phyloP scores from a whole-genome alignment of 495 filamentous ascomycete species.

The Penicillium cosmopolitanum region DNA sequence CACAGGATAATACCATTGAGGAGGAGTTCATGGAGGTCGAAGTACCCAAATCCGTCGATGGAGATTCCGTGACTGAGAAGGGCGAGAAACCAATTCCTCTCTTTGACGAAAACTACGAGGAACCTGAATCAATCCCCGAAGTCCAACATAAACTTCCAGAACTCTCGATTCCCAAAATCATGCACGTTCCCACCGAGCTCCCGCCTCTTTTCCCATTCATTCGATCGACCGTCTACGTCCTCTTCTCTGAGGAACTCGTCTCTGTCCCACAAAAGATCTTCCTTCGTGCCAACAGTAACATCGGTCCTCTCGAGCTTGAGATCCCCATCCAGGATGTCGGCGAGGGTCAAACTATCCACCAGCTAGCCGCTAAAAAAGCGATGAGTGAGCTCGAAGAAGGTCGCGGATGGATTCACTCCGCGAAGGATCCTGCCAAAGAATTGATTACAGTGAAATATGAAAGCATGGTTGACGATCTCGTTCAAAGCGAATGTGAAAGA shows the following conservation, averaged over 20 bases:
- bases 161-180: neutral
- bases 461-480: conserved; percentile 5
- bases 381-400: conserved; percentile 8
- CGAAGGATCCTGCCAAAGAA: neutral
- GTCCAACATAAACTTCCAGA: conserved; percentile 8
- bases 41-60: neutral
- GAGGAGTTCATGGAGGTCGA: conserved; percentile 7
- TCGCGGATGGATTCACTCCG: conserved; percentile 13
- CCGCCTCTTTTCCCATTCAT: conserved; percentile 18
- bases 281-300: conserved; percentile 12
- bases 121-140: neutral
- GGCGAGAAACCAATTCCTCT: neutral
- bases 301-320: conserved; percentile 10
- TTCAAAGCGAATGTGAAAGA: conserved; percentile 16
- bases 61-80: no score
- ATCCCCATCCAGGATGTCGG: conserved; percentile 13
- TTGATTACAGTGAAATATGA: neutral
- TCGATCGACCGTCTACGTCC: conserved; percentile 12
- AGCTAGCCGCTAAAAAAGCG: conserved; percentile 8
- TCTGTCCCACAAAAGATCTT: conserved; percentile 8
- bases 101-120: conserved; percentile 1
- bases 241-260: neutral
- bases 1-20: conserved; percentile 6
- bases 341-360: conserved; percentile 12
- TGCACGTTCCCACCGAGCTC: conserved; percentile 12